phyloP scores from a whole-genome alignment of 169 alveolate species.

The Plasmodium coatneyi region DNA sequence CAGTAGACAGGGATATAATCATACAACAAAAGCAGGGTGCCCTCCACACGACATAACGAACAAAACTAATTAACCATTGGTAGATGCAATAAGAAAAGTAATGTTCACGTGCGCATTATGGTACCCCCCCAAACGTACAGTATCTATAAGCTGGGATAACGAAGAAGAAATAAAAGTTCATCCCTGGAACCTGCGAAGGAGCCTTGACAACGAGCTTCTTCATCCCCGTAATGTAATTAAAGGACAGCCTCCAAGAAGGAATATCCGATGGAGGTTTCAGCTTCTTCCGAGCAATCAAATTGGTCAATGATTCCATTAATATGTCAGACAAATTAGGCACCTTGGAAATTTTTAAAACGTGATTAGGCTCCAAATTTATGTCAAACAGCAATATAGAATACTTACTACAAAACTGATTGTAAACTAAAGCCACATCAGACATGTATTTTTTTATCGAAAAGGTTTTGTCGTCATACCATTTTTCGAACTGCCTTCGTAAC shows the following conservation, averaged over 20 bases:
- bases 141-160: slow-evolving; percentile 10
- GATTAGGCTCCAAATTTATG: not conserved
- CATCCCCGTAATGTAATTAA: slow-evolving; percentile 31
- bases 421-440: slow-evolving; percentile 19
- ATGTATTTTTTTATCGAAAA: slow-evolving; percentile 39
- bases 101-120: not conserved
- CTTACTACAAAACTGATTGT: not conserved
- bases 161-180: slow-evolving; percentile 9
- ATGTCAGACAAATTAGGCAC: not conserved
- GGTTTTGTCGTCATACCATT: slow-evolving; percentile 1
- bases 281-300: not conserved
- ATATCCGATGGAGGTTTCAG: not conserved
- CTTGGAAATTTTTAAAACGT: not conserved
- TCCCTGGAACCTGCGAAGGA: slow-evolving; percentile 35
- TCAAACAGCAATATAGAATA: not conserved
- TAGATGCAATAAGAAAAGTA: not conserved
- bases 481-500: slow-evolving; percentile 5
- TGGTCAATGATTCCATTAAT: not conserved
- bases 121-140: not conserved
- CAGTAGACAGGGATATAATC: not conserved
- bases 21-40: not conserved
- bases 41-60: not conserved
- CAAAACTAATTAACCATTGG: not conserved
- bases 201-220: slow-evolving; percentile 1
- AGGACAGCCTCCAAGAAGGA: slow-evolving; percentile 42